These are phyloP conservation scores for Tagetes erecta DNA, from an alignment of 129 eudicot genomes.

Conservation along the genomic window DNA sequence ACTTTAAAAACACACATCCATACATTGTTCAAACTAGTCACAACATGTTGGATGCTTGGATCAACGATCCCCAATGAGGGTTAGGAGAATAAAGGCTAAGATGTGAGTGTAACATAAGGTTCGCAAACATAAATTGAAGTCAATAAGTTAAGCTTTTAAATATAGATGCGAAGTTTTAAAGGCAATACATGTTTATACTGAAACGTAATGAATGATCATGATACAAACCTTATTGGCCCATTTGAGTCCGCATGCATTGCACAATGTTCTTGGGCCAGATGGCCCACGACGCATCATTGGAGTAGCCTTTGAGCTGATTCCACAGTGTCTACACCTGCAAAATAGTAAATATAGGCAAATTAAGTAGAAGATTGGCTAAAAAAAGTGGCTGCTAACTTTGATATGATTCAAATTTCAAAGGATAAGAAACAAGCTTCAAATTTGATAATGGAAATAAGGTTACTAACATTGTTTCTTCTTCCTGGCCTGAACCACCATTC, in stretches of 20 bases:
- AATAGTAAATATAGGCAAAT: constrained; percentile 24
- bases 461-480: constrained; percentile 83
- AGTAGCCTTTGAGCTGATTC: constrained; percentile 86
- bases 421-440: not conserved
- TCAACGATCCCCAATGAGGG: not conserved
- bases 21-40: not conserved
- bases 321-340: constrained; percentile 84
- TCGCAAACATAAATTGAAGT: not conserved
- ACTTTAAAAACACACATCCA: constrained; percentile 6
- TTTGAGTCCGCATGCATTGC: constrained; percentile 97
- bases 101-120: not conserved
- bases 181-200: not conserved
- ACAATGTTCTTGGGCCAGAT: constrained; percentile 91
- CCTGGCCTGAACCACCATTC: constrained; percentile 60
- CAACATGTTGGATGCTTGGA: constrained; percentile 14
- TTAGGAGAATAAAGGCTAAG: not conserved
- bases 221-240: constrained; percentile 90
- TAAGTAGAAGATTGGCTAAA: not conserved
- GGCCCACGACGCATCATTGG: constrained; percentile 99
- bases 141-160: not conserved
- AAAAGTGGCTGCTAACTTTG: not conserved
- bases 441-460: not conserved
- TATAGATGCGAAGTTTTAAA: constrained; percentile 12
- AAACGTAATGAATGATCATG: constrained; percentile 1
- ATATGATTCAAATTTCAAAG: not conserved